Evolutionary conservation across 2,329 filamentous ascomycete genomes (phyloP).

Genomic region (Aspergillus sp.): DNA sequence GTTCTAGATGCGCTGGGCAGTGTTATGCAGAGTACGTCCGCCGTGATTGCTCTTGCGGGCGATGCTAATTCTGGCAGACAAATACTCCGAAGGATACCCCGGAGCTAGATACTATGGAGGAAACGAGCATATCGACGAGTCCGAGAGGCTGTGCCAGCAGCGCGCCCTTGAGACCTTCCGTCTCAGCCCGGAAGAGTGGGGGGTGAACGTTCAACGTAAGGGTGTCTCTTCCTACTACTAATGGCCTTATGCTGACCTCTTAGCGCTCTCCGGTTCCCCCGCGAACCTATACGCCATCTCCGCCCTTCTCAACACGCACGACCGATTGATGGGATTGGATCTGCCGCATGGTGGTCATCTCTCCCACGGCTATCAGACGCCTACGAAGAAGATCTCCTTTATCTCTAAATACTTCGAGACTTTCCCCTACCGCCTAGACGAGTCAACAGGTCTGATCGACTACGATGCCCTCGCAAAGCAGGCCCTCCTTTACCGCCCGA

Average conservation of each 20-base stretch:
- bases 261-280: constrained; percentile 76
- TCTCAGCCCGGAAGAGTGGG: constrained; percentile 83
- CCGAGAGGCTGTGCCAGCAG: constrained; percentile 85
- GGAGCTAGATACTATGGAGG: constrained; percentile 95
- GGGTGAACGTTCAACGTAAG: constrained; percentile 90
- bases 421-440: constrained; percentile 83
- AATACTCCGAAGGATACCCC: constrained; percentile 98
- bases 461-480: constrained; percentile 91
- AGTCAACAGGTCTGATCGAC: constrained; percentile 87
- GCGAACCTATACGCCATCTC: constrained; percentile 85
- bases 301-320: constrained; percentile 91
- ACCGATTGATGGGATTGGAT: constrained; percentile 94
- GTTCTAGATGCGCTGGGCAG: constrained; percentile 89
- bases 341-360: constrained; percentile 92
- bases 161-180: constrained; percentile 86
- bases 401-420: constrained; percentile 99
- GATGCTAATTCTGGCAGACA: constrained; percentile 61
- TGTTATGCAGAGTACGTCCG: constrained; percentile 83
- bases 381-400: constrained; percentile 92
- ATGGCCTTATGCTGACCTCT: constrained; percentile 12
- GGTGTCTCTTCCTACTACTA: background rate
- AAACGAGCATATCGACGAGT: constrained; percentile 91
- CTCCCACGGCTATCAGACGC: constrained; percentile 96
- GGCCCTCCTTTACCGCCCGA: constrained; percentile 88
- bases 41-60: background rate